These are phyloP conservation scores for Pyricularia pennisetigena DNA, from an alignment of 2,329 filamentous ascomycete genomes.

Conservation along the genomic window DNA sequence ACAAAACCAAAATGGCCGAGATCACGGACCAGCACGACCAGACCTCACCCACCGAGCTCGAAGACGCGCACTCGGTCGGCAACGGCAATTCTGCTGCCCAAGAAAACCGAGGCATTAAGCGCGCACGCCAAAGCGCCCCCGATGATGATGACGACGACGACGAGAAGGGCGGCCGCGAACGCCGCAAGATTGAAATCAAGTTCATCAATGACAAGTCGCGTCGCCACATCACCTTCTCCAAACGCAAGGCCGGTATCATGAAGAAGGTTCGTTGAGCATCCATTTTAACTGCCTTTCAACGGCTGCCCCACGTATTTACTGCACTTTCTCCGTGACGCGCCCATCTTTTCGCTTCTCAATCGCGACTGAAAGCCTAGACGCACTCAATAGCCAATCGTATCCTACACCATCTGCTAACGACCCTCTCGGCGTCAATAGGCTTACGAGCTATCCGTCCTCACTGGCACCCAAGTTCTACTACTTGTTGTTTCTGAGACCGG, in stretches of 20 bases:
- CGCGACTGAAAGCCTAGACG: background rate
- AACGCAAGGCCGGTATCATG: conserved; percentile 99
- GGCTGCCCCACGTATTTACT: background rate
- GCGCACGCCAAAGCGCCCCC: conserved; percentile 67
- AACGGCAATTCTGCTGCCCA: conserved; percentile 58
- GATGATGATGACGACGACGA: conserved; percentile 98
- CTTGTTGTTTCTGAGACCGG: conserved; percentile 96
- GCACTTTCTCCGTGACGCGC: background rate
- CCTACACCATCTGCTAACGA: conserved; percentile 6
- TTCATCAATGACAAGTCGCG: conserved; percentile 99
- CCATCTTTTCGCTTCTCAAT: background rate
- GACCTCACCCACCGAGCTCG: conserved; percentile 63
- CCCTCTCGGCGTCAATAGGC: conserved; percentile 38
- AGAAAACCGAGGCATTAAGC: conserved; percentile 81
- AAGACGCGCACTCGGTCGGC: conserved; percentile 61
- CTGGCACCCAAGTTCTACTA: conserved; percentile 91
- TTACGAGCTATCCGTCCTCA: conserved; percentile 94
- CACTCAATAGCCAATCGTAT: background rate
- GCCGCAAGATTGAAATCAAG: conserved; percentile 99
- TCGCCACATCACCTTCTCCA: conserved; percentile 98
- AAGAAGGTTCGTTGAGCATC: conserved; percentile 71
- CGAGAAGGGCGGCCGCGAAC: conserved; percentile 94
- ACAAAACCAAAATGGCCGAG: conserved; percentile 54
- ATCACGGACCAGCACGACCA: conserved; percentile 71
- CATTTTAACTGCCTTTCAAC: background rate